Evolutionary conservation across 2,329 filamentous ascomycete genomes (phyloP).

Genomic region (Beauveria rudraprayagi): DNA sequence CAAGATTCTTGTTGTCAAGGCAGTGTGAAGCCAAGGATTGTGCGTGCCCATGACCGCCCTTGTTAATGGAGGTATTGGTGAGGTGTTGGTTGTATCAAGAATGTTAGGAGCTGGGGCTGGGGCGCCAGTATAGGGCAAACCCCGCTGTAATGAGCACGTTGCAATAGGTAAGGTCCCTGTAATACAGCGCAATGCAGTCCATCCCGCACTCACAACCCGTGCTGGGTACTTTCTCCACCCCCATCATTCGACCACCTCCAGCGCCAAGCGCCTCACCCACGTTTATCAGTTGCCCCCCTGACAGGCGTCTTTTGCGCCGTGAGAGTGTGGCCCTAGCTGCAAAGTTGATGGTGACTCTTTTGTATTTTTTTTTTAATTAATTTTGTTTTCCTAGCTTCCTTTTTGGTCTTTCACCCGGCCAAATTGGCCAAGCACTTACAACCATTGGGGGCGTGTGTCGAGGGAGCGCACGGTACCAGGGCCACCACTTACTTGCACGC

Average conservation of each 20-base stretch:
- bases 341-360: not conserved
- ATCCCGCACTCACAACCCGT: not conserved
- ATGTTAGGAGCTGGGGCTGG: no score
- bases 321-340: not conserved
- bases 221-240: not conserved
- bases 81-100: no score
- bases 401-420: not conserved
- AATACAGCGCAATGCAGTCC: not conserved
- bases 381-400: not conserved
- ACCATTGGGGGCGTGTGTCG: not conserved
- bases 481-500: not conserved
- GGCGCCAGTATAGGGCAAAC: not conserved
- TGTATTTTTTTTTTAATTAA: not conserved
- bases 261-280: conserved; percentile 8
- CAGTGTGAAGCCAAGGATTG: no score
- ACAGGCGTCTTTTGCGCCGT: not conserved
- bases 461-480: not conserved
- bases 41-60: no score
- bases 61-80: no score
- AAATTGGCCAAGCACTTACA: not conserved
- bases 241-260: not conserved
- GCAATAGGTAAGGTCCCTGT: not conserved
- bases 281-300: not conserved
- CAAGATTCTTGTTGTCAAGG: no score
- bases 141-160: not conserved